Base-by-base conservation (phyloP, 805 yeast species). In the Pichia sporocuriosa region DNA sequence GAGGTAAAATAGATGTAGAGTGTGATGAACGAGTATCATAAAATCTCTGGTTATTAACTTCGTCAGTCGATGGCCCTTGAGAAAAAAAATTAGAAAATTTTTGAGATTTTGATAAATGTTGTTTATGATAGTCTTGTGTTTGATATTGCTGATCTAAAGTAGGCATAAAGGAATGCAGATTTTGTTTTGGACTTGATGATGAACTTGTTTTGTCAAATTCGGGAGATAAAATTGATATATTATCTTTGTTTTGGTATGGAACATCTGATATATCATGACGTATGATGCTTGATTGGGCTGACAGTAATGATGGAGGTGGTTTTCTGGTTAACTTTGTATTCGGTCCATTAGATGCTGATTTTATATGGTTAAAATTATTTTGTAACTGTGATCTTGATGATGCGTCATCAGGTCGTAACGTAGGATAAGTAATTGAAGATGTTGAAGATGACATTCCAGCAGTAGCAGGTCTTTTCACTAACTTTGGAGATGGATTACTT, bases 281-380 rank as follows among this genome's bases (percentile, higher is more conserved):
- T n/a, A n/a, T 22, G 35, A 10, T n/a, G 42, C 16, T 15, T 13
- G n/a, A n/a, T n/a, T n/a, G n/a, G n/a, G n/a, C n/a, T n/a, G n/a
- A n/a, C n/a, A n/a, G 15, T 16, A 22, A 21, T 6, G 48, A 37
- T 4, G 43, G 39, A 4, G 56, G 57, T 5, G 55, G 54, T 40
- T 47, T 52, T 16, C 54, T 25, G 22, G 21, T 10, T 27, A 33
- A 13, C 6, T 19, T 40, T 7, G 24, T 28, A 9, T n/a, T 22
- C n/a, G n/a, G n/a, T n/a, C n/a, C n/a, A n/a, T n/a, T n/a, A n/a
- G n/a, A n/a, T n/a, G n/a, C n/a, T n/a, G n/a, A n/a, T n/a, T n/a
- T n/a, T n/a, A n/a, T n/a, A n/a, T n/a, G n/a, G n/a, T n/a, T n/a
- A n/a, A n/a, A n/a, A n/a, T n/a, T n/a, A n/a, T n/a, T n/a, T n/a